Conservation (phyloP, 2,329 filamentous ascomycete genomes). For the Graphiopsis chlorocephala region DNA sequence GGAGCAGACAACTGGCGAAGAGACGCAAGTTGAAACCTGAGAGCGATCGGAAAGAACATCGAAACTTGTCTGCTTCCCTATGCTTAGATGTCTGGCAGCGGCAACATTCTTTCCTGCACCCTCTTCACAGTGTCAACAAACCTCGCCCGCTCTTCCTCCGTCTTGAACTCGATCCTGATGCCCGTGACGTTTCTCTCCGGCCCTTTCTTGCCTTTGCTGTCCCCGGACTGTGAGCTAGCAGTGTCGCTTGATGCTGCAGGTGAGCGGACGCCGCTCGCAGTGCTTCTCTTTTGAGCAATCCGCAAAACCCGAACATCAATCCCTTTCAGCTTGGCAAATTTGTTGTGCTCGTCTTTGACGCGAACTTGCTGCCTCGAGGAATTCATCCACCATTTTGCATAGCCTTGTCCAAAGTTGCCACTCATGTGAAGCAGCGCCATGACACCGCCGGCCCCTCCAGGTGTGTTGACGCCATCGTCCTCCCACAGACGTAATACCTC, state of each 20-base stretch:
- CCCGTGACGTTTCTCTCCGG: slow-evolving; percentile 40
- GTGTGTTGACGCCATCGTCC: slow-evolving; percentile 36
- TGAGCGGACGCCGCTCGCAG: slow-evolving; percentile 20
- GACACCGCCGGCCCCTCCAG: slow-evolving; percentile 39
- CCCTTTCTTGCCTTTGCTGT: slow-evolving; percentile 14
- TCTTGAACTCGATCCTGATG: slow-evolving; percentile 45
- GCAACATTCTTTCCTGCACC: slow-evolving; percentile 38
- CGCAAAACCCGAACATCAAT: slow-evolving; percentile 39
- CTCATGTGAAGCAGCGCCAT: slow-evolving; percentile 46
- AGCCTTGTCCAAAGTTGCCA: slow-evolving; percentile 43
- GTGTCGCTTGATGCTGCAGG: neutral
- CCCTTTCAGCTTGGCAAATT: slow-evolving; percentile 43
- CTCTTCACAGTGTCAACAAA: slow-evolving; percentile 40
- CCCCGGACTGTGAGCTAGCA: neutral
- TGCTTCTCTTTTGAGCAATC: slow-evolving; percentile 16
- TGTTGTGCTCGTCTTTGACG: slow-evolving; percentile 41
- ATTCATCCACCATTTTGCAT: slow-evolving; percentile 47
- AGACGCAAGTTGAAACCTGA: neutral
- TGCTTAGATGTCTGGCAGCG: slow-evolving; percentile 37
- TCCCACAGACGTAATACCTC: slow-evolving; percentile 49
- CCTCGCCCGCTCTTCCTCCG: slow-evolving; percentile 39
- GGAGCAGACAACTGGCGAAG: neutral
- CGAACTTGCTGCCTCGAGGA: slow-evolving; percentile 36
- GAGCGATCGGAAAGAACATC: neutral
- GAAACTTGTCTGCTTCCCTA: neutral